These are phyloP conservation scores for Fusarium dimerum DNA, from an alignment of 2,329 filamentous ascomycete species.

Conservation along the genomic window DNA sequence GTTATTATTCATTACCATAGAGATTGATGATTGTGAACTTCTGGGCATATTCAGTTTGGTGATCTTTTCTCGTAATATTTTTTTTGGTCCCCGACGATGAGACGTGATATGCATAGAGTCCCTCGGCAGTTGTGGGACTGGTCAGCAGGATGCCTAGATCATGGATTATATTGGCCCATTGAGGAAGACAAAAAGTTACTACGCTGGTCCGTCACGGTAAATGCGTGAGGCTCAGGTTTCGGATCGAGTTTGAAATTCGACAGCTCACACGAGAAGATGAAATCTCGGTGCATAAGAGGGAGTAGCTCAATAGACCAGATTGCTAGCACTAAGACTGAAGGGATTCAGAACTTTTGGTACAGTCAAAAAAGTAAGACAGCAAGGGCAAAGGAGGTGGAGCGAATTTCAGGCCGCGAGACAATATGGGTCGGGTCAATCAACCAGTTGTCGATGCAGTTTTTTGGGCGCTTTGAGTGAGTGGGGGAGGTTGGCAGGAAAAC, in stretches of 20 bases:
- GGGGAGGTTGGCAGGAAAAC: background rate
- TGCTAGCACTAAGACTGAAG: background rate
- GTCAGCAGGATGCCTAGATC: background rate
- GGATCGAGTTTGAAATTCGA: background rate
- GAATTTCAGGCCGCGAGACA: background rate
- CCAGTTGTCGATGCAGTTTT: background rate
- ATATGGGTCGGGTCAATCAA: background rate
- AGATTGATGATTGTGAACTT: too few species aligned
- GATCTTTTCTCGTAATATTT: too few species aligned
- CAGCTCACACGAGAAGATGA: background rate
- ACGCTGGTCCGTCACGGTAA: too few species aligned
- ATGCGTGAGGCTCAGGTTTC: background rate
- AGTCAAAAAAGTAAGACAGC: background rate
- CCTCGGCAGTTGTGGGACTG: background rate
- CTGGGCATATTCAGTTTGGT: too few species aligned
- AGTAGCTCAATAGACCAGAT: too few species aligned
- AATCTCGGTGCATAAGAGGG: too few species aligned
- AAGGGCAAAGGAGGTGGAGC: background rate
- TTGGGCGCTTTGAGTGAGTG: conserved; percentile 4
- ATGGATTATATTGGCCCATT: background rate
- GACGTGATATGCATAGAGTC: background rate
- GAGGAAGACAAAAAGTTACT: too few species aligned
- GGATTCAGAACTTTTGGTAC: background rate
- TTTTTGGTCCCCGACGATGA: too few species aligned
- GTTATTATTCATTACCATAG: too few species aligned